phyloP scores from a whole-genome alignment of 768 basidiomycete genomes.

The Trametes gibbosa region DNA sequence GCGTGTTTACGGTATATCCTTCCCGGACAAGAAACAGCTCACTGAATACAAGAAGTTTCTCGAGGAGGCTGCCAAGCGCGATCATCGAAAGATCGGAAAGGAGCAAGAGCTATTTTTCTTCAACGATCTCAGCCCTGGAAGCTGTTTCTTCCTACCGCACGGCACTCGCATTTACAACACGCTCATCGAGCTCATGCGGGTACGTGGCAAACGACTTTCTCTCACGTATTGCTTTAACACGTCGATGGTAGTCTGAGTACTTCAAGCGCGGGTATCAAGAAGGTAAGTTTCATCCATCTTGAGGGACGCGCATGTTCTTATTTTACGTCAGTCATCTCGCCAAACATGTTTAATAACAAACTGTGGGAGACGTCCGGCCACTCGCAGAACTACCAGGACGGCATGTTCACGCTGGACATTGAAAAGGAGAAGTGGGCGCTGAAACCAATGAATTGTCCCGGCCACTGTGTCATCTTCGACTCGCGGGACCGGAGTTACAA shows the following conservation, averaged over 20 bases:
- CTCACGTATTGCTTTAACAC: neutral
- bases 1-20: slow-evolving; percentile 96
- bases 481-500: slow-evolving; percentile 90
- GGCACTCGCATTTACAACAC: slow-evolving; percentile 97
- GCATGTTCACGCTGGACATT: slow-evolving; percentile 93
- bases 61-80: slow-evolving; percentile 96
- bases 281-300: slow-evolving; percentile 41
- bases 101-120: slow-evolving; percentile 99
- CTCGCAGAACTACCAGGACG: slow-evolving; percentile 97
- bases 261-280: slow-evolving; percentile 95
- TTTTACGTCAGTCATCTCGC: slow-evolving; percentile 76
- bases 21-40: slow-evolving; percentile 96
- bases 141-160: slow-evolving; percentile 95
- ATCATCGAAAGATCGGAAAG: slow-evolving; percentile 95
- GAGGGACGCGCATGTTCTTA: neutral
- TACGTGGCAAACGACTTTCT: slow-evolving; percentile 36
- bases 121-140: slow-evolving; percentile 94
- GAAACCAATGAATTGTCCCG: slow-evolving; percentile 99
- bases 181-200: slow-evolving; percentile 86
- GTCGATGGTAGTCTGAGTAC: slow-evolving; percentile 71
- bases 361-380: slow-evolving; percentile 99
- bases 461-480: slow-evolving; percentile 95
- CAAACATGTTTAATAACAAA: slow-evolving; percentile 95
- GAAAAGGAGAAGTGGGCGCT: slow-evolving; percentile 96
- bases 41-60: slow-evolving; percentile 94